These are phyloP conservation scores for Axilococcus clingmanii DNA, from an alignment of 139 green algal species.

Conservation along the genomic window DNA sequence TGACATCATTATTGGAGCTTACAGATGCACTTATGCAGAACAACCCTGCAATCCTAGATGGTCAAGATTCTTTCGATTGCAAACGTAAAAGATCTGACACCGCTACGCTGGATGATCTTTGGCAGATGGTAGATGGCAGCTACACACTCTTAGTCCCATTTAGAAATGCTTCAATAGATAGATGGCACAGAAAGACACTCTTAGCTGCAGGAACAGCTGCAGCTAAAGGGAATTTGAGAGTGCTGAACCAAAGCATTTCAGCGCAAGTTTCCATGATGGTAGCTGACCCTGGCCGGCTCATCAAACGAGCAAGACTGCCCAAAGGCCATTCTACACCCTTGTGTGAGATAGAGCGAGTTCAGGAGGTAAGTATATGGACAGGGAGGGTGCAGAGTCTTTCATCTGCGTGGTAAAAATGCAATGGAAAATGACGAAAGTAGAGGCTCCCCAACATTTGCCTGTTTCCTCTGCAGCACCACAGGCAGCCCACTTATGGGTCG, in stretches of 20 bases:
- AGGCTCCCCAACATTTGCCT: too few relatives aligned
- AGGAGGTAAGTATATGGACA: background rate
- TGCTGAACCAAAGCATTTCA: constrained; percentile 63
- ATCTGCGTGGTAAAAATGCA: constrained; percentile 18
- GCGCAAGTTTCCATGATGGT: constrained; percentile 44
- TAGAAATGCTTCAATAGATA: constrained; percentile 60
- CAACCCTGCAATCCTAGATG: constrained; percentile 23
- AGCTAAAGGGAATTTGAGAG: constrained; percentile 37
- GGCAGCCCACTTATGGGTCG: too few relatives aligned
- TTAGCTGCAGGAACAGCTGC: constrained; percentile 34
- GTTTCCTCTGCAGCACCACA: too few relatives aligned
- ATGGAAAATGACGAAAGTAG: constrained; percentile 26
- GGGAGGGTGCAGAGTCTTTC: constrained; percentile 17
- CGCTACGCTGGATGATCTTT: constrained; percentile 14
- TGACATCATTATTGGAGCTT: constrained; percentile 37
- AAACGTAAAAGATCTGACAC: background rate
- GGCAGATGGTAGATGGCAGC: constrained; percentile 18
- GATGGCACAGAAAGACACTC: constrained; percentile 71
- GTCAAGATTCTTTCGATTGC: background rate
- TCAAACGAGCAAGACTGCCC: constrained; percentile 40
- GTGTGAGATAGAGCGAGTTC: constrained; percentile 5
- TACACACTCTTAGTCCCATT: constrained; percentile 34
- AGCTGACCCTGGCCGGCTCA: constrained; percentile 23
- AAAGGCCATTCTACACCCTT: constrained; percentile 1
- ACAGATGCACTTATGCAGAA: constrained; percentile 34